Evolutionary conservation across 495 filamentous ascomycete genomes (phyloP).

Genomic region (Trichoderma orchidacearum): DNA sequence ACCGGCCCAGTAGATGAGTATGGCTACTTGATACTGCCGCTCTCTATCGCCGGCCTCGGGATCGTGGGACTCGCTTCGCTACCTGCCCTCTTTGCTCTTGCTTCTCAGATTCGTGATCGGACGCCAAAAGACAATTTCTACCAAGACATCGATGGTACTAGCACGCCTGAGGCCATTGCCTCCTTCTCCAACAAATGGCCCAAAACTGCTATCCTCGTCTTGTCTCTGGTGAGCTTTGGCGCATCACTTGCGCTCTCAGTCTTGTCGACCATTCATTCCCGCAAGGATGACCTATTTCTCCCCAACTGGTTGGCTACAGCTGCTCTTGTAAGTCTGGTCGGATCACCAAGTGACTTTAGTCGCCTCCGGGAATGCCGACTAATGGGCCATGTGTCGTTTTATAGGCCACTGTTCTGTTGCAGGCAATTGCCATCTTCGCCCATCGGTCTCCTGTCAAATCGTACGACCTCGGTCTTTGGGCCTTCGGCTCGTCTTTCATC

Average conservation of each 20-base stretch:
- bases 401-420: conserved; percentile 29
- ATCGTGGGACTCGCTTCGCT: conserved; percentile 21
- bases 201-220: conserved; percentile 28
- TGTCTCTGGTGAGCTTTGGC: conserved; percentile 28
- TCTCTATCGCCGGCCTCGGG: conserved; percentile 11
- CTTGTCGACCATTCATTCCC: conserved; percentile 17
- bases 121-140: conserved; percentile 29
- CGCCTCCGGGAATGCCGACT: neutral
- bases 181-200: conserved; percentile 36
- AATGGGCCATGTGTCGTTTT: neutral
- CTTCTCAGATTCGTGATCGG: conserved; percentile 13
- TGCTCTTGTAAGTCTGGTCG: conserved; percentile 29
- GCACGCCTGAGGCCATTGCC: conserved; percentile 40
- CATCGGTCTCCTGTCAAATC: conserved; percentile 29
- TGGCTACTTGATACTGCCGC: neutral
- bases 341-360: neutral
- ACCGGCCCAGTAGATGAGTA: neutral
- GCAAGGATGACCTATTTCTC: conserved; percentile 12
- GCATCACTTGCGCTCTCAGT: conserved; percentile 30
- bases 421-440: conserved; percentile 26
- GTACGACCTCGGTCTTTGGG: conserved; percentile 32
- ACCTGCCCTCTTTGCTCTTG: conserved; percentile 18
- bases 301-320: conserved; percentile 26
- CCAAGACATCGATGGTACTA: conserved; percentile 49
- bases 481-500: conserved; percentile 25